These are phyloP conservation scores for Carpediemonas membranifera DNA, from an alignment of 78 protist genomes.

Conservation along the genomic window DNA sequence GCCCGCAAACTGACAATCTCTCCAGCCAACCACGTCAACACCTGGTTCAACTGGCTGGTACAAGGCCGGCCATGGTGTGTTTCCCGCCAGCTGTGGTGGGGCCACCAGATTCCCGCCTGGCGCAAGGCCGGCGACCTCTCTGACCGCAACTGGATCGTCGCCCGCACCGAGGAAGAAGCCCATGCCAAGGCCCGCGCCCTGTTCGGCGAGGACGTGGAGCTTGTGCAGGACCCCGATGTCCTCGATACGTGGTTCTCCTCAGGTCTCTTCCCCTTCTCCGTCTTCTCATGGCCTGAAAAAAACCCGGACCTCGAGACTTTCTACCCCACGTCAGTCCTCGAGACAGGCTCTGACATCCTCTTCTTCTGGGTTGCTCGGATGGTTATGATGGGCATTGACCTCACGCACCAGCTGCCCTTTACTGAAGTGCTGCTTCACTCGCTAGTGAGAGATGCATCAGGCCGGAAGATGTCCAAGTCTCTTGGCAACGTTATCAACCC, in stretches of 20 bases:
- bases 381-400: constrained; percentile 86
- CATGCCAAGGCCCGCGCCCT: background rate
- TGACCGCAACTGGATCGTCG: constrained; percentile 13
- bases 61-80: constrained; percentile 53
- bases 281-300: constrained; percentile 49
- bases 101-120: constrained; percentile 97
- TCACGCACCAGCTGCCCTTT: constrained; percentile 81
- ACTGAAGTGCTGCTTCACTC: constrained; percentile 73
- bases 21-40: constrained; percentile 1
- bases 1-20: background rate
- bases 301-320: constrained; percentile 35
- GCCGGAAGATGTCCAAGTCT: constrained; percentile 83
- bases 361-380: constrained; percentile 99
- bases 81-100: constrained; percentile 99
- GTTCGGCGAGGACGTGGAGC: background rate
- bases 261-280: constrained; percentile 94
- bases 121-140: background rate
- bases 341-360: constrained; percentile 97
- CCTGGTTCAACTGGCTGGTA: constrained; percentile 48
- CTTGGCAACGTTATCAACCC: constrained; percentile 96
- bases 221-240: constrained; percentile 92
- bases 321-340: constrained; percentile 85
- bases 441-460: constrained; percentile 82
- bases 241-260: constrained; percentile 99
- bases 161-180: constrained; percentile 35